These are phyloP conservation scores for Cocos nucifera DNA, from an alignment of 176 grass and related monocot genomes.

Conservation along the genomic window DNA sequence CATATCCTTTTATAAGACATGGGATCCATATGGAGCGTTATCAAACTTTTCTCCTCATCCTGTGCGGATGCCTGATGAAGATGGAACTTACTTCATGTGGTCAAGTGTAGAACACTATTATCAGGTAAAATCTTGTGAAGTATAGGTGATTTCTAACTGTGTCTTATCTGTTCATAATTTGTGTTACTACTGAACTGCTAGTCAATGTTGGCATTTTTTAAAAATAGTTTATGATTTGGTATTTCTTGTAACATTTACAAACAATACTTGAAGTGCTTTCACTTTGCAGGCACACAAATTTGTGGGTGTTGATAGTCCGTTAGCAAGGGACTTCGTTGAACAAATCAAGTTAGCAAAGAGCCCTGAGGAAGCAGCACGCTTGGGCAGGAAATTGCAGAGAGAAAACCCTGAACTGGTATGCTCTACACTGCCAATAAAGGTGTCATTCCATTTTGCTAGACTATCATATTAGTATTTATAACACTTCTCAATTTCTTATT, in stretches of 20 bases:
- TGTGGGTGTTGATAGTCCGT: slow-evolving; percentile 44
- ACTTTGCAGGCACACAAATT: slow-evolving; percentile 76
- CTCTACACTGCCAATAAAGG: too few species aligned
- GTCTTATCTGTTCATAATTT: too few species aligned
- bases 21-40: slow-evolving; percentile 88
- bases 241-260: neutral
- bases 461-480: too few species aligned
- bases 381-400: slow-evolving; percentile 82
- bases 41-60: slow-evolving; percentile 95
- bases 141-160: too few species aligned
- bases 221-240: neutral
- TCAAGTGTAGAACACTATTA: slow-evolving; percentile 90
- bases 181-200: too few species aligned
- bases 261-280: too few species aligned
- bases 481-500: too few species aligned
- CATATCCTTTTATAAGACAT: slow-evolving; percentile 95
- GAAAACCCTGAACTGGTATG: slow-evolving; percentile 70
- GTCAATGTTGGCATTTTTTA: too few species aligned
- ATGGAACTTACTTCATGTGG: slow-evolving; percentile 52
- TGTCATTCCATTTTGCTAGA: too few species aligned
- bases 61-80: slow-evolving; percentile 43
- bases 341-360: slow-evolving; percentile 78
- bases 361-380: slow-evolving; percentile 85
- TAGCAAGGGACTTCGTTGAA: slow-evolving; percentile 47
- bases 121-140: slow-evolving; percentile 38